Conservation (phyloP, 768 basidiomycete genomes). For the Tulasnella sp. region DNA sequence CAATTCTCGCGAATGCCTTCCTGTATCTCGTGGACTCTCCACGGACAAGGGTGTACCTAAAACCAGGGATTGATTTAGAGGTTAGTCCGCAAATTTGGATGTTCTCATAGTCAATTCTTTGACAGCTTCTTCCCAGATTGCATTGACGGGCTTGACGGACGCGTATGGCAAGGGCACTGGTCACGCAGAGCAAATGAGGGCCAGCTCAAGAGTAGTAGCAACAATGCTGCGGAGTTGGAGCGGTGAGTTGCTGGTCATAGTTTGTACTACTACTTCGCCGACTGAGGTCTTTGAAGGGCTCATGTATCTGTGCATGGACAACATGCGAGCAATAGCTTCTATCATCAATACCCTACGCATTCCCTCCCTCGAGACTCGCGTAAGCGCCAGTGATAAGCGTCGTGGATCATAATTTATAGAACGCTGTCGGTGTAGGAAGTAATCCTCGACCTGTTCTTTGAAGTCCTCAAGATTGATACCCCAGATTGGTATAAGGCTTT, state of each 20-base stretch:
- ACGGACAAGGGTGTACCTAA: slow-evolving; percentile 64
- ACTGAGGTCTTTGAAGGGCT: slow-evolving; percentile 43
- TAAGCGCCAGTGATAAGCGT: slow-evolving; percentile 33
- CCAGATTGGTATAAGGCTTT: slow-evolving; percentile 92
- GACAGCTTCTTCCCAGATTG: slow-evolving; percentile 47
- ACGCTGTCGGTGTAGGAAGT: slow-evolving; percentile 55
- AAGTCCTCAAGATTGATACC: slow-evolving; percentile 81
- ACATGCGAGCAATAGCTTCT: slow-evolving; percentile 76
- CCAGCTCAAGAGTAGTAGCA: slow-evolving; percentile 68
- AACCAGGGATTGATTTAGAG: slow-evolving; percentile 83
- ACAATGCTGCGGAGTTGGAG: slow-evolving; percentile 88
- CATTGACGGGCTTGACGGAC: slow-evolving; percentile 83
- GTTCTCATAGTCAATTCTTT: neutral
- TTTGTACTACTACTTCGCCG: neutral
- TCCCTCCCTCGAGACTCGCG: slow-evolving; percentile 79
- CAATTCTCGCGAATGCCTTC: slow-evolving; percentile 70
- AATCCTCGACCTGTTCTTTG: slow-evolving; percentile 89
- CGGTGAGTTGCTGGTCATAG: slow-evolving; percentile 46
- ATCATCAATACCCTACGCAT: slow-evolving; percentile 79
- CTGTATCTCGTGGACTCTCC: slow-evolving; percentile 81
- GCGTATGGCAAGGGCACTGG: slow-evolving; percentile 78
- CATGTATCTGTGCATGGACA: slow-evolving; percentile 89
- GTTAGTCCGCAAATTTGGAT: slow-evolving; percentile 34
- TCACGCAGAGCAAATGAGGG: slow-evolving; percentile 70
- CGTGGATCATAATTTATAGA: neutral